phyloP scores from a whole-genome alignment of 2,329 filamentous ascomycete species.

The Cercospora sesami region DNA sequence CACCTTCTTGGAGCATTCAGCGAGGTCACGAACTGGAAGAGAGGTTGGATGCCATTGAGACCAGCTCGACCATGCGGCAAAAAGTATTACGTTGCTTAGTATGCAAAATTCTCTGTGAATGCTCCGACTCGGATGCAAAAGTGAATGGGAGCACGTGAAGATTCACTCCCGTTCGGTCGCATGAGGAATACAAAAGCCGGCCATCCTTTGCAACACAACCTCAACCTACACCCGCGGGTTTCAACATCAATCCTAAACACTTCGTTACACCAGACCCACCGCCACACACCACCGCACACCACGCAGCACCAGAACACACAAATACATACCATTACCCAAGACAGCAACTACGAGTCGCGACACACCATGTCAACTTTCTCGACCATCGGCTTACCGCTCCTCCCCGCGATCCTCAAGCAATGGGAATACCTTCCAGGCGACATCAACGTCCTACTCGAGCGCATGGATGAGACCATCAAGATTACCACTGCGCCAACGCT shows the following conservation, averaged over 20 bases:
- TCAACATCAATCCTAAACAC: neutral
- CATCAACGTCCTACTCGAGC: slow-evolving; percentile 8
- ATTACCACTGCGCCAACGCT: neutral
- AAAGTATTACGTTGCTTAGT: neutral
- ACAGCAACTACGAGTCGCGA: neutral
- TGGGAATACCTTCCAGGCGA: neutral
- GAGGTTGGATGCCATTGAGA: neutral
- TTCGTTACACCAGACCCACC: neutral
- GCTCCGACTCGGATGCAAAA: neutral
- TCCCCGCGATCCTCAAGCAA: neutral
- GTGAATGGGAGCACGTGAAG: neutral
- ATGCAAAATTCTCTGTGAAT: neutral
- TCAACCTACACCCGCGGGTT: neutral
- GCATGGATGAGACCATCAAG: neutral
- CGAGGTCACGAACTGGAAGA: neutral
- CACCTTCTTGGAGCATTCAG: neutral
- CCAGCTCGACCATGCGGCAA: neutral
- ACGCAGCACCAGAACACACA: neutral
- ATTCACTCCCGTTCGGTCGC: neutral
- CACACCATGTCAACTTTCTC: neutral
- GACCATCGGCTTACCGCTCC: neutral
- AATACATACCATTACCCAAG: neutral
- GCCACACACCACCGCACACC: neutral
- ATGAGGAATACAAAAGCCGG: neutral
- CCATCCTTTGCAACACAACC: neutral